Conservation (phyloP, 495 filamentous ascomycete genomes). For the Penicillium parvum region DNA sequence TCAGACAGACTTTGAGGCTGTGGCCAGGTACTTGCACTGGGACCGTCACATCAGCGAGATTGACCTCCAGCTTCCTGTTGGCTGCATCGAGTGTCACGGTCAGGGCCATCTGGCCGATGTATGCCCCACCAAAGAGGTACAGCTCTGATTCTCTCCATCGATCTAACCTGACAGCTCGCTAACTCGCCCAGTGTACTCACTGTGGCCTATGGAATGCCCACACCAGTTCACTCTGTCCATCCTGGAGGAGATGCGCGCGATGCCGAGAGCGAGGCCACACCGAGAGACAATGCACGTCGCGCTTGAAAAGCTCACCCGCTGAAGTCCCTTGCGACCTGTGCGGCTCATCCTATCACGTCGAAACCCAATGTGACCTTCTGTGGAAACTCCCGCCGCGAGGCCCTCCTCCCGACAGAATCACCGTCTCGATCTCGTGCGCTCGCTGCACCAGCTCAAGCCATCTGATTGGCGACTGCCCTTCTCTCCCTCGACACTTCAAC, state of each 20-base stretch:
- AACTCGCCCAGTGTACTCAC: slow-evolving; percentile 33
- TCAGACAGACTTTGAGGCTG: slow-evolving; percentile 38
- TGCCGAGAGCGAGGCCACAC: slow-evolving; percentile 47
- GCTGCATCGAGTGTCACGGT: slow-evolving; percentile 42
- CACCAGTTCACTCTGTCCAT: slow-evolving; percentile 35
- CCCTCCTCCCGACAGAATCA: slow-evolving; percentile 21
- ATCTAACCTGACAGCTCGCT: not conserved
- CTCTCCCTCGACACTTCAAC: slow-evolving; percentile 14
- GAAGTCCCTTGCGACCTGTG: slow-evolving; percentile 47
- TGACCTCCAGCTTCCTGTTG: slow-evolving; percentile 61
- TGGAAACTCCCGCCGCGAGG: slow-evolving; percentile 34
- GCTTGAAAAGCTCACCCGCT: slow-evolving; percentile 32
- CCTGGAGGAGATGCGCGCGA: slow-evolving; percentile 38
- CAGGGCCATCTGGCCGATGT: slow-evolving; percentile 43
- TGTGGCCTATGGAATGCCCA: slow-evolving; percentile 41
- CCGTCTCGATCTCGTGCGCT: slow-evolving; percentile 45
- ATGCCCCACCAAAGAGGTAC: slow-evolving; percentile 44
- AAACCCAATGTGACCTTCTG: slow-evolving; percentile 39
- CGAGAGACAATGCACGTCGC: slow-evolving; percentile 31
- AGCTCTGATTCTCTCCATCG: slow-evolving; percentile 11
- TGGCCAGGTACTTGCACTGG: slow-evolving; percentile 47
- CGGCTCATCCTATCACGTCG: slow-evolving; percentile 34
- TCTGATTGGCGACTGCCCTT: slow-evolving; percentile 46
- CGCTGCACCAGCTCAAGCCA: slow-evolving; percentile 44
- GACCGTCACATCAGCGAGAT: slow-evolving; percentile 56